These are phyloP conservation scores for Begonia loranthoides DNA, from an alignment of 306 rosid species.

Conservation along the genomic window DNA sequence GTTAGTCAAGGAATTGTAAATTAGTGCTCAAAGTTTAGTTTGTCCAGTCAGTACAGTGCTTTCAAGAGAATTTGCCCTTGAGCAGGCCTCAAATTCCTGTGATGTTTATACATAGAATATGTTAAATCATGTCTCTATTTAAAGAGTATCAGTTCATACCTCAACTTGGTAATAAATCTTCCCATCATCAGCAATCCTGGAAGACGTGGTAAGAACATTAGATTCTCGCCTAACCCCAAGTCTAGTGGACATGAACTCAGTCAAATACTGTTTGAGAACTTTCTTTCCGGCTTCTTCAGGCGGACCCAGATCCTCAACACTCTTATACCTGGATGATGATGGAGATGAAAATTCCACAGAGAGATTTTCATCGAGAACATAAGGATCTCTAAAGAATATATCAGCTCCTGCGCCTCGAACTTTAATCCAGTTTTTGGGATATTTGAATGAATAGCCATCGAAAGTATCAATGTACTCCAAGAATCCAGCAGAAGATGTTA, in stretches of 20 bases:
- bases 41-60: no score
- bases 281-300: conserved; percentile 72
- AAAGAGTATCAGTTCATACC: conserved; percentile 22
- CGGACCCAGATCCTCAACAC: conserved; percentile 69
- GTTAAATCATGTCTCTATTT: no score
- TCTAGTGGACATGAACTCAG: conserved; percentile 87
- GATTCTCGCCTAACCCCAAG: conserved; percentile 84
- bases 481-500: conserved; percentile 22
- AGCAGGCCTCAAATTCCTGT: no score
- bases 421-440: conserved; percentile 81
- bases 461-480: conserved; percentile 73
- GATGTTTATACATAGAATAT: no score
- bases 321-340: conserved; percentile 76
- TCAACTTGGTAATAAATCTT: conserved; percentile 73
- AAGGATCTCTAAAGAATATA: conserved; percentile 90
- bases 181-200: conserved; percentile 78
- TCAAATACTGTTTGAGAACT: conserved; percentile 68
- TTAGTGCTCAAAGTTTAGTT: no score
- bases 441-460: conserved; percentile 79
- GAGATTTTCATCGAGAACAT: conserved; percentile 77
- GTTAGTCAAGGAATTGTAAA: no score
- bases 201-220: conserved; percentile 54
- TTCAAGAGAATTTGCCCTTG: no score
- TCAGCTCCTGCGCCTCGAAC: conserved; percentile 93
- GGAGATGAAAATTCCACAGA: conserved; percentile 83